These are phyloP conservation scores for Fraxinus cuspidata DNA, from an alignment of 257 asterid genomes.

Conservation along the genomic window DNA sequence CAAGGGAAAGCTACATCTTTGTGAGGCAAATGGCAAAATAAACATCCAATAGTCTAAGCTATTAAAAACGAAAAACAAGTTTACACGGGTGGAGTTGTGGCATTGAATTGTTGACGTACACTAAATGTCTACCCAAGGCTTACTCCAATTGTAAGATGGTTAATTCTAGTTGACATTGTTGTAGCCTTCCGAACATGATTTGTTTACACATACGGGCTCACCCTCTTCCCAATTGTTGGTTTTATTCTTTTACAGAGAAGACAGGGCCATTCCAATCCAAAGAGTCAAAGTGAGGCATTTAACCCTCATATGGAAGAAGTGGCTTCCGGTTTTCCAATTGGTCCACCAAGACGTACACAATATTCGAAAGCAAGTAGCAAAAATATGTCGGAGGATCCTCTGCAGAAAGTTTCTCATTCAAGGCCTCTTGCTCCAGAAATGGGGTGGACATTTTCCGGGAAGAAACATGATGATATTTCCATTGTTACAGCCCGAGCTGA, in stretches of 20 bases:
- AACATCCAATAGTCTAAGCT: no score
- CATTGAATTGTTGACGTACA: no score
- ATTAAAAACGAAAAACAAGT: no score
- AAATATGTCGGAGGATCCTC: conserved; percentile 35
- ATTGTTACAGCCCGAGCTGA: conserved; percentile 34
- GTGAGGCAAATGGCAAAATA: no score
- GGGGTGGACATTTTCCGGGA: conserved; percentile 46
- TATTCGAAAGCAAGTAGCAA: conserved; percentile 34
- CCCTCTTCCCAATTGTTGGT: not conserved
- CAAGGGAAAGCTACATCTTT: no score
- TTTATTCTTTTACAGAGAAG: conserved; percentile 47
- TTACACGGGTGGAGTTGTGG: no score
- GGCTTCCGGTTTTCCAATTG: conserved; percentile 36
- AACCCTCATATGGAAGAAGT: conserved; percentile 41
- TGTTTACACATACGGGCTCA: not conserved
- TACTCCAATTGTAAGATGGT: no score
- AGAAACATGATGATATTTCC: conserved; percentile 43
- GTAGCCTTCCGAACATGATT: no score
- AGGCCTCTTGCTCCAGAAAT: conserved; percentile 68
- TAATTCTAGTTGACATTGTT: no score
- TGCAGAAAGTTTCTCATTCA: conserved; percentile 50
- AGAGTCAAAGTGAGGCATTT: conserved; percentile 46
- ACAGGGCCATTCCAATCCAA: conserved; percentile 46
- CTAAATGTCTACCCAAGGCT: no score
- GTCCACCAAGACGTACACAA: conserved; percentile 38